A percentile compares a stretch with the other conserved stretches of the same genome.
Evolutionary conservation across 2,329 filamentous ascomycete genomes (phyloP).

Genomic region (Beauveria caledonica): DNA sequence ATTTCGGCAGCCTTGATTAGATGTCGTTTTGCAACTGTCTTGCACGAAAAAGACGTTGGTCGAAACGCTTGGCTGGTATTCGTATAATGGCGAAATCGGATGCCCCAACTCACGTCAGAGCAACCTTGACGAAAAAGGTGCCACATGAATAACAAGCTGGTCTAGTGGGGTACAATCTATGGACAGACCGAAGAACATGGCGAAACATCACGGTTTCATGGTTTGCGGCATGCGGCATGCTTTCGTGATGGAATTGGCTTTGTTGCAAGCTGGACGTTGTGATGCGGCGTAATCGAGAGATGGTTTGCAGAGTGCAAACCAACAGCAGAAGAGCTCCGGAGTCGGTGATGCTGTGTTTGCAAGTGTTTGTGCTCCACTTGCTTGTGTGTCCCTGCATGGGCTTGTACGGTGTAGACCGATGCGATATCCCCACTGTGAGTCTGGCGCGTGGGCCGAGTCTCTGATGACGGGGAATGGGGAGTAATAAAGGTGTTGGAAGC

Average conservation of each 20-base stretch:
- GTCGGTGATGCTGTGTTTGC: constrained; percentile 7
- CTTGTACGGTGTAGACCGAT: background rate
- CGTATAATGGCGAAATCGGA: constrained; percentile 2
- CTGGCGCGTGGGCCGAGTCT: background rate
- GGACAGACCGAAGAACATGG: no score
- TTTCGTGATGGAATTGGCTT: background rate
- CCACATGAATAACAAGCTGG: background rate
- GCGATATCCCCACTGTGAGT: background rate
- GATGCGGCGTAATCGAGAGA: background rate
- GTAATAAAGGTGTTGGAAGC: no score
- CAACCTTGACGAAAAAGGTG: background rate
- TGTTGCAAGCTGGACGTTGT: background rate
- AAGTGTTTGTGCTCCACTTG: background rate
- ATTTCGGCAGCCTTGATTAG: background rate
- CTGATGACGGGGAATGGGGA: no score
- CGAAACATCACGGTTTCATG: no score
- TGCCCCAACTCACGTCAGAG: background rate
- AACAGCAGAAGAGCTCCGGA: background rate
- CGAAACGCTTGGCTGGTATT: background rate
- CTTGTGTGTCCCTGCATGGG: background rate
- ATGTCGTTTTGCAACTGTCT: background rate
- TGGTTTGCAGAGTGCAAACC: background rate
- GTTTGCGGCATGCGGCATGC: no score
- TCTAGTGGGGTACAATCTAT: background rate
- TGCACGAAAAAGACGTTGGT: background rate